Evolutionary conservation across 768 basidiomycete species (phyloP), one percentile per base, ranked within the genome.

Genomic region (Leccinum subtestaceum): DNA sequence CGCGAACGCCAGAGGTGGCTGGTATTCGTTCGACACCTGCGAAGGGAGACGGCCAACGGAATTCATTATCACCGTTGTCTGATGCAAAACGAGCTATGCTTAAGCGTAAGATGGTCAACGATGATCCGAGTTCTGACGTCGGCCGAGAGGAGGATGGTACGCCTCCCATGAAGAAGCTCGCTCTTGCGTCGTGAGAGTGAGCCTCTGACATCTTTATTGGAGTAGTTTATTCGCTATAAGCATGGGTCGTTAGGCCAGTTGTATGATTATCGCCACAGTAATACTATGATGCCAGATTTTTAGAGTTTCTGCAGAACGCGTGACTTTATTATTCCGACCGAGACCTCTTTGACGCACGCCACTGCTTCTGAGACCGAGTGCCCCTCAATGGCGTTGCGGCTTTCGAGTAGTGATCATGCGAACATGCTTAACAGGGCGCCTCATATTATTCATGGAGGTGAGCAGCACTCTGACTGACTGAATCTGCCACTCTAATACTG

Each of bases 101-200:
- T 59, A 93, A 93, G 74, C 90, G 90, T 81, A 93, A 93, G 83
- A 83, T 83, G 69, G 84, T 81, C 55, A 77, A 79, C 60, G 78
- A 78, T 69, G 78, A 82, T 65, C 68, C 54, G 40, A 56, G 56
- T 63, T 67, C 71, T 54, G 71, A 76, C 64, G 70, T 68, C 65
- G 52, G 36, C 27, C 57, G 27, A 54, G 78, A 79, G 65, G 75
- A 67, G 55, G 77, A 76, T 55, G 78, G 78, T 55, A 85, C 82
- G 43, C 89, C 89, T 51, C 87, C 87, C 3, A 67, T 78, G 66
- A 91, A 91, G 77, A 89, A 86, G 71, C 59, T 85, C 53, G 85
- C 86, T 25, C 68, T 89, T 63, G 70, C 72, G 48, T 65, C 69
- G 58, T 70, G 67, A 71, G 63, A 38, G 40, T 61, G 45, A 52